Base-by-base conservation (phyloP, 2,329 filamentous ascomycete genomes). In the Ophiostoma populinum region DNA sequence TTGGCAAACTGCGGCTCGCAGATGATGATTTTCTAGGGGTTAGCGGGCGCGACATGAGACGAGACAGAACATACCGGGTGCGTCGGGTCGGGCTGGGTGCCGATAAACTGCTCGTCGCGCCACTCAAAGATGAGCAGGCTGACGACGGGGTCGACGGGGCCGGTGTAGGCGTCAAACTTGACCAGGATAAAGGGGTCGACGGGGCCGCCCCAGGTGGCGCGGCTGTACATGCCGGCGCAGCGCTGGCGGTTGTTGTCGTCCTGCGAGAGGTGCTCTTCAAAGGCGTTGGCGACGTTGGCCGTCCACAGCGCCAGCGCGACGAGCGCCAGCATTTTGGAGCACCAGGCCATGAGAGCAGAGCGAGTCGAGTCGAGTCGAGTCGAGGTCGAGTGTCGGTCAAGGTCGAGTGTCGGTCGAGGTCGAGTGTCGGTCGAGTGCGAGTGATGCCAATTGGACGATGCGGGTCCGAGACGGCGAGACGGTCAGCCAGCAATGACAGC, bases 101-200 rank as follows among this genome's bases (percentile, higher is more conserved):
- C 86, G 43, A 98, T 74, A 37, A 87, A 63, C 34, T 71, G 59
- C 51, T 80, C 75, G 51, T 98, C 90, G 45, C 69, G 75, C 82
- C 86, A 98, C 57, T 98, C 87, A 54, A 93, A 98, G 43, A 98
- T 77, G 35, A 93, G 65, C 46, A 94, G 58, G 54, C 83, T 92
- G 44, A 85, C 77, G 28, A 82, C 63, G 5, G 80, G 78, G 52
- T 92, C 79, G 30, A 67, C 60, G 37, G 75, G 63, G 21, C 68
- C 65, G 39, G 67, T 59, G 48, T 69, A 53, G 58, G 63, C 50
- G 58, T 66, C 55, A 49, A 93, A 92, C 51, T 82, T 83, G 53
- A 83, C 68, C 46, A 79, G 67, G 53, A 95, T 93, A 59, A 83
- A 92, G 15, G 87, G 87, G 47, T 94, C 82, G 40, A 83, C 70